These are phyloP conservation scores for Fusarium proliferatum DNA, from an alignment of 2,329 filamentous ascomycete genomes.

Conservation along the genomic window DNA sequence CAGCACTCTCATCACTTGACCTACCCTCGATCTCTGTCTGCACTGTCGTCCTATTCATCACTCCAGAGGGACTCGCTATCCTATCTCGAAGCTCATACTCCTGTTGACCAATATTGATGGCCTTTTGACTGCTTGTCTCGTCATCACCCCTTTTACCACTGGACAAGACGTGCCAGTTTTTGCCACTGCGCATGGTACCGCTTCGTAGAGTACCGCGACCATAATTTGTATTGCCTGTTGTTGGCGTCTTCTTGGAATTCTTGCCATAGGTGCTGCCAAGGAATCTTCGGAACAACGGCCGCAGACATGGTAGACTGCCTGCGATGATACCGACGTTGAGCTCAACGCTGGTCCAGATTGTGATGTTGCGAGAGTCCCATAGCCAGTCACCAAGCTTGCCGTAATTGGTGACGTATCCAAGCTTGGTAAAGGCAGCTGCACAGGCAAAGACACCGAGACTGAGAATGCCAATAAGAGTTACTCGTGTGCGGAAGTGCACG, in stretches of 20 bases:
- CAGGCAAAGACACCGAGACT: constrained; percentile 58
- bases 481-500: constrained; percentile 55
- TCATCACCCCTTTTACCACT: constrained; percentile 34
- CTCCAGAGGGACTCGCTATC: constrained; percentile 13
- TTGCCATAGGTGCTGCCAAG: constrained; percentile 48
- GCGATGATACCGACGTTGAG: constrained; percentile 53
- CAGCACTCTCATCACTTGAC: constrained; percentile 42
- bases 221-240: constrained; percentile 40
- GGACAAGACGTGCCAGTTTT: constrained; percentile 41
- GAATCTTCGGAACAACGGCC: constrained; percentile 50
- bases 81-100: constrained; percentile 45
- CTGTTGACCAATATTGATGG: constrained; percentile 39
- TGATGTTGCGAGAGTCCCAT: constrained; percentile 59
- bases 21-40: constrained; percentile 39
- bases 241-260: constrained; percentile 44
- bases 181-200: constrained; percentile 36
- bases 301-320: constrained; percentile 50
- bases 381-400: constrained; percentile 55
- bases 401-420: constrained; percentile 53
- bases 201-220: constrained; percentile 40
- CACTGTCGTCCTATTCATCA: constrained; percentile 32
- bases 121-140: constrained; percentile 46
- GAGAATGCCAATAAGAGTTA: constrained; percentile 54
- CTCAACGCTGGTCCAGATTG: constrained; percentile 58
- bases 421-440: constrained; percentile 55